Evolutionary conservation across 2,329 filamentous ascomycete species (phyloP).

Genomic region (Stemphylium lycopersici): DNA sequence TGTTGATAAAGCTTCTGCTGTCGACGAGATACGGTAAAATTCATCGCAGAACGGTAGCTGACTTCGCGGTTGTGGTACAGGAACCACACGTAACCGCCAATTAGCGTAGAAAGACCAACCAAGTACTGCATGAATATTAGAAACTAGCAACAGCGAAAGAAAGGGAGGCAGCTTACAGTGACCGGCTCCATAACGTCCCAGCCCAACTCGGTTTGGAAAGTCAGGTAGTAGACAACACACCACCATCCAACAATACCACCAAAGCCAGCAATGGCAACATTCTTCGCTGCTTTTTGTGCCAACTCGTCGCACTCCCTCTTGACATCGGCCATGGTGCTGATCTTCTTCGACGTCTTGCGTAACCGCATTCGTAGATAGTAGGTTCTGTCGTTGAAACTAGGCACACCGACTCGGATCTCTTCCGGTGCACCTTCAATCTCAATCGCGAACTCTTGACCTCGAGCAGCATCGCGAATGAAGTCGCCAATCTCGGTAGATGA

Average conservation of each 20-base stretch:
- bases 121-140: constrained; percentile 62
- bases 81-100: constrained; percentile 93
- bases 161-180: constrained; percentile 56
- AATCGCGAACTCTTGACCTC: constrained; percentile 83
- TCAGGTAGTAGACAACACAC: constrained; percentile 75
- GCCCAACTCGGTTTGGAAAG: constrained; percentile 74
- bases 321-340: constrained; percentile 72
- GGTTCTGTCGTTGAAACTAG: constrained; percentile 88
- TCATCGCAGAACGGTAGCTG: constrained; percentile 83
- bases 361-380: constrained; percentile 82
- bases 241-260: constrained; percentile 77
- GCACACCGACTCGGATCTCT: constrained; percentile 79
- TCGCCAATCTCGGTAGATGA: constrained; percentile 89
- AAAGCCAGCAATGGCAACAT: constrained; percentile 81
- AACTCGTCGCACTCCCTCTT: constrained; percentile 82
- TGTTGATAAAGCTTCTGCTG: constrained; percentile 78
- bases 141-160: not conserved
- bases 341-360: constrained; percentile 70
- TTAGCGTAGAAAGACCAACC: constrained; percentile 82
- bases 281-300: constrained; percentile 77
- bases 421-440: constrained; percentile 73
- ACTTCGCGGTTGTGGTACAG: constrained; percentile 90
- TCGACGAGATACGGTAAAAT: constrained; percentile 80
- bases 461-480: constrained; percentile 88
- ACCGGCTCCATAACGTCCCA: constrained; percentile 94